A percentile compares a stretch with the other conserved stretches of the same genome.
phyloP scores from a whole-genome alignment of 2,329 filamentous ascomycete genomes.

The Cercospora sojina region DNA sequence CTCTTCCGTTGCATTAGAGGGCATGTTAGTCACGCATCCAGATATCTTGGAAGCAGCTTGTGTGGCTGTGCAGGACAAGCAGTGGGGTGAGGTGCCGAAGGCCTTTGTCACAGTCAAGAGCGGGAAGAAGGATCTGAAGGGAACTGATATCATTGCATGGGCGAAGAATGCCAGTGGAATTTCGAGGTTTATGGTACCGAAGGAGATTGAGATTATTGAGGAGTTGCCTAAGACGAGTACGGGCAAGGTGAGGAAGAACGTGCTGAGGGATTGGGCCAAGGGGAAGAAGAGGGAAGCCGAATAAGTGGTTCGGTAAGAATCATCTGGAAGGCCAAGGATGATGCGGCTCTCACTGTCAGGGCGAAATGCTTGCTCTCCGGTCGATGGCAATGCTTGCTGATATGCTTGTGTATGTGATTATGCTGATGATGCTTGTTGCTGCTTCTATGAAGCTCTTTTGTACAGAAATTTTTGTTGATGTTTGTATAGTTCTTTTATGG shows the following conservation, averaged over 20 bases:
- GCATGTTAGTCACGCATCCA: conserved; percentile 83
- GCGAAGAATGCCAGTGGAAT: conserved; percentile 77
- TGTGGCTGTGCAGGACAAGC: conserved; percentile 79
- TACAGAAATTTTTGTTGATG: not conserved
- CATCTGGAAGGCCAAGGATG: not conserved
- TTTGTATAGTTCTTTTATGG: not conserved
- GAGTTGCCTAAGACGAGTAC: conserved; percentile 97
- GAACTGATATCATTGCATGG: conserved; percentile 78
- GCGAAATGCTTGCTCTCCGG: not conserved
- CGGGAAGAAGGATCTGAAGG: conserved; percentile 53
- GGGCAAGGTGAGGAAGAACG: conserved; percentile 94
- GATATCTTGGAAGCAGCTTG: conserved; percentile 89
- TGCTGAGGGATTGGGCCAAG: conserved; percentile 81
- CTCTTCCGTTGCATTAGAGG: conserved; percentile 86
- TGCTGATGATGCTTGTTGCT: not conserved
- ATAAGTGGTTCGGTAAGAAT: not conserved
- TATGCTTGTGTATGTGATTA: not conserved
- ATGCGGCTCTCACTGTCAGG: not conserved
- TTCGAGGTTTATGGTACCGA: conserved; percentile 82
- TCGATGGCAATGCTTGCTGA: not conserved
- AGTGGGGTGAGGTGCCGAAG: conserved; percentile 96
- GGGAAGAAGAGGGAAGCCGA: conserved; percentile 36
- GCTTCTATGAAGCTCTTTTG: not conserved
- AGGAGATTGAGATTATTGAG: conserved; percentile 71
- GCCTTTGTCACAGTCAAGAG: conserved; percentile 82